A percentile compares a stretch with the other conserved stretches of the same genome.
Conservation (phyloP, 2,329 filamentous ascomycete genomes). For the Venturia pyrina region DNA sequence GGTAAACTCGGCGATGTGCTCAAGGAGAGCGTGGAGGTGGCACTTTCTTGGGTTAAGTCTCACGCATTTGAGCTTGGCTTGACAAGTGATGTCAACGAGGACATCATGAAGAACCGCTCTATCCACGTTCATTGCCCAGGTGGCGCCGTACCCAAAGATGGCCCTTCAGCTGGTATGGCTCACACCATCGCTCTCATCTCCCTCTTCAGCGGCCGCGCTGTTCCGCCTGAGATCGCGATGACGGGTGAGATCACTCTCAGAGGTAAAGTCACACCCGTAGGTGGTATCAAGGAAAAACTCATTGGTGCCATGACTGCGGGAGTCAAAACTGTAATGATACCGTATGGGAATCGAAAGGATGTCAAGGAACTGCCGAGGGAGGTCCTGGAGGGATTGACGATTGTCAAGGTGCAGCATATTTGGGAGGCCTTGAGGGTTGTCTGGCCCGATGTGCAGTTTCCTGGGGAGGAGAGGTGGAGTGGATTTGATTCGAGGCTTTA, state of each 20-base stretch:
- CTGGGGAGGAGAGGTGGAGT: slow-evolving; percentile 58
- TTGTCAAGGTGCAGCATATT: slow-evolving; percentile 85
- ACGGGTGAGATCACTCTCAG: slow-evolving; percentile 72
- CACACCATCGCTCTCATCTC: slow-evolving; percentile 91
- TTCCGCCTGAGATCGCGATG: slow-evolving; percentile 92
- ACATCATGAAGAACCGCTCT: slow-evolving; percentile 91
- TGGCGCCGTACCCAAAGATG: slow-evolving; percentile 91
- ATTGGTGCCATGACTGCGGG: slow-evolving; percentile 89
- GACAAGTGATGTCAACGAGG: slow-evolving; percentile 67
- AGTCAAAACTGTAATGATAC: slow-evolving; percentile 86
- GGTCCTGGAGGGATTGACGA: slow-evolving; percentile 76
- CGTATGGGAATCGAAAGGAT: slow-evolving; percentile 83
- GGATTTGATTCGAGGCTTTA: slow-evolving; percentile 50
- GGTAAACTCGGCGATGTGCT: slow-evolving; percentile 94
- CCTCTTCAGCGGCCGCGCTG: slow-evolving; percentile 73
- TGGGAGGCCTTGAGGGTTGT: slow-evolving; percentile 88
- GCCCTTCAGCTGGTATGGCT: slow-evolving; percentile 72
- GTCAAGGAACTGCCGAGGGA: slow-evolving; percentile 82
- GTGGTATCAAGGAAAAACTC: slow-evolving; percentile 97
- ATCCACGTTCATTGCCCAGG: slow-evolving; percentile 95
- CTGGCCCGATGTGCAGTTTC: slow-evolving; percentile 86
- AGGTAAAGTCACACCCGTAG: slow-evolving; percentile 85
- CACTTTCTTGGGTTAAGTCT: slow-evolving; percentile 91
- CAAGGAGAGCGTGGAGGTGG: slow-evolving; percentile 94
- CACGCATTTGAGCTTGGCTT: slow-evolving; percentile 87